phyloP scores from a whole-genome alignment of 2,329 filamentous ascomycete genomes.

The Mariannaea elegans region DNA sequence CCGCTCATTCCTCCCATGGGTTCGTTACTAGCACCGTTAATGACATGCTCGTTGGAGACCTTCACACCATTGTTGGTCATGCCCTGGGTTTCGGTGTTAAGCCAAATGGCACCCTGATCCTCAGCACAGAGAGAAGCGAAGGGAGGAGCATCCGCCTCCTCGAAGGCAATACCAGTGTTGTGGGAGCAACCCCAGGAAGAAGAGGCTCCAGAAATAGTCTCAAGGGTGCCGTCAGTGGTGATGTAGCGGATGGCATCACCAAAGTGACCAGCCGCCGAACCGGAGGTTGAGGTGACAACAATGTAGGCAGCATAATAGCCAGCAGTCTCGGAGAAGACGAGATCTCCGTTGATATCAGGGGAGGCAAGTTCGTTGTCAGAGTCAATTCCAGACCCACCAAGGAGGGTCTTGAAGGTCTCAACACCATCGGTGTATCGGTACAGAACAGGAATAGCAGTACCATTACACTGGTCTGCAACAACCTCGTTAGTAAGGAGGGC shows the following conservation, averaged over 20 bases:
- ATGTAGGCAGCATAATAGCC: constrained; percentile 70
- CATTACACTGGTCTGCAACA: constrained; percentile 58
- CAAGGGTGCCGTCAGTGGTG: constrained; percentile 59
- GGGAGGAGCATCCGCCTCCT: constrained; percentile 65
- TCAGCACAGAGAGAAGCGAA: constrained; percentile 69
- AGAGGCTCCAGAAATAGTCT: constrained; percentile 60
- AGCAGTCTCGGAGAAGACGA: constrained; percentile 65
- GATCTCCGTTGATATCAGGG: constrained; percentile 69
- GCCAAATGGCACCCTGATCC: constrained; percentile 71
- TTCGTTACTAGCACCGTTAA: constrained; percentile 66
- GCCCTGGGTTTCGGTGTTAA: constrained; percentile 67
- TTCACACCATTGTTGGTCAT: constrained; percentile 64
- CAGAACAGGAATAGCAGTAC: constrained; percentile 64
- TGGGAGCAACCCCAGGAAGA: constrained; percentile 70
- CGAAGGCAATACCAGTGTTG: constrained; percentile 72
- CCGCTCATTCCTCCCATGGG: constrained; percentile 71
- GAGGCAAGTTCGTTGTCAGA: constrained; percentile 57
- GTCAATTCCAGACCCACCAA: constrained; percentile 65
- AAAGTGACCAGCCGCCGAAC: constrained; percentile 63
- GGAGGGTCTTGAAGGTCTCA: constrained; percentile 66
- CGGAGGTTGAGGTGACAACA: constrained; percentile 66
- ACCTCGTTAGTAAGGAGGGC: constrained; percentile 68
- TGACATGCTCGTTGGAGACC: constrained; percentile 69
- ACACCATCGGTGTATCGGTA: constrained; percentile 65
- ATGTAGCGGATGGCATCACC: constrained; percentile 60